Base-by-base conservation (phyloP, 352 stramenopile species). In the Peronosclerospora sorghi region DNA sequence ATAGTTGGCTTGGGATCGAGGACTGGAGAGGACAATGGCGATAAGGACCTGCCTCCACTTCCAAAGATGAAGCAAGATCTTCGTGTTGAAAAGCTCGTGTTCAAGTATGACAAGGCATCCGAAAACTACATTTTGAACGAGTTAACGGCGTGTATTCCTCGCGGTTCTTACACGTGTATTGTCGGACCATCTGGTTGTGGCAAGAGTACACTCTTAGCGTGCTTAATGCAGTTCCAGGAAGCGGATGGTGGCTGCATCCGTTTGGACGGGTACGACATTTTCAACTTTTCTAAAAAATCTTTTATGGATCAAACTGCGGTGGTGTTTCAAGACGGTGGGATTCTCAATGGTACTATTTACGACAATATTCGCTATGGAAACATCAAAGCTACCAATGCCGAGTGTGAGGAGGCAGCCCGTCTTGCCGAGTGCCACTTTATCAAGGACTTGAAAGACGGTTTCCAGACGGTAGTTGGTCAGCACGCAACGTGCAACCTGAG, bases 351-450 rank as follows among this genome's bases (percentile, higher is more conserved):
- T 38, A 83, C 75, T 10, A 93, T 93, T 51, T 86, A 76, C 47
- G 81, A 93, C 54, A 93, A 93, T 54, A 84, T 93, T 41, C 76
- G 77, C 30, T 93, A 86, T 54, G 81, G 81, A 20, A 90, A 87
- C 56, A 57, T 63, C 2, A 47, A 34, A 9, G 81, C 76, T 24
- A 83, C 73, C 4, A 78, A 87, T 34, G 74, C 65, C 6, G 81
- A 93, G 32, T 93, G 81, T 39, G 78, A 86, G 44, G 72, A 91
- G 35, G 78, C 78, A 24, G 81, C 78, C 4, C 72, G 72, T 32
- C 48, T 89, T 41, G 78, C 81, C 2, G 81, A 93, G 42, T 92
- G 79, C 46, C 60, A 85, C 51, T 93, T 93, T 41, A 89, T 93
- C 36, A 61, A 60, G 24, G 74, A 83, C 0, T 61, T 93, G 9